Conservation (phyloP, 129 eudicot genomes). For the Escallonia rubra region DNA sequence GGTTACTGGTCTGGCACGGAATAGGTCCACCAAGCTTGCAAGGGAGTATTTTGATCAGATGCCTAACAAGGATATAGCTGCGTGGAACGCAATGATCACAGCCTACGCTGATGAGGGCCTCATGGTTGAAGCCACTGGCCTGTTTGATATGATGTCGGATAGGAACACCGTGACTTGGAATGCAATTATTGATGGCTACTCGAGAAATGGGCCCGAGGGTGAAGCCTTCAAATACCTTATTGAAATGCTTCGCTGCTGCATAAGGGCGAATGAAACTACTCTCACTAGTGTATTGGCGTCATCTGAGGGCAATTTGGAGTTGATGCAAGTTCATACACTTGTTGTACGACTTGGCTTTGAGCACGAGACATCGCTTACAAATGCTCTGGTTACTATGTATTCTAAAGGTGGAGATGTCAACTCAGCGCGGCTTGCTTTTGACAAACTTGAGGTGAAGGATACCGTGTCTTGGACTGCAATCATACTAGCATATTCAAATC, state of each 20-base stretch:
- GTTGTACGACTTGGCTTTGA: slow-evolving; percentile 26
- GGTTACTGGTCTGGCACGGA: slow-evolving; percentile 41
- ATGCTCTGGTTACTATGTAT: slow-evolving; percentile 42
- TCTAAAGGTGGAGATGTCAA: slow-evolving; percentile 39
- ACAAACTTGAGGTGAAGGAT: slow-evolving; percentile 36
- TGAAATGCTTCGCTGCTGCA: slow-evolving; percentile 25
- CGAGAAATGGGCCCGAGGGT: slow-evolving; percentile 19
- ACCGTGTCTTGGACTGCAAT: slow-evolving; percentile 45
- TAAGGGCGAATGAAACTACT: slow-evolving; percentile 34
- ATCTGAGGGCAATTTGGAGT: slow-evolving; percentile 22
- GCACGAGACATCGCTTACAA: slow-evolving; percentile 25
- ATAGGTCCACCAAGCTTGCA: slow-evolving; percentile 33
- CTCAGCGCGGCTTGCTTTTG: slow-evolving; percentile 32
- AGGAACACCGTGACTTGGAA: slow-evolving; percentile 36
- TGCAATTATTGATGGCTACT: slow-evolving; percentile 44
- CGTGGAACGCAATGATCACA: slow-evolving; percentile 58
- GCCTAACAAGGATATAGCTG: slow-evolving; percentile 47
- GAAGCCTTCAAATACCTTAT: slow-evolving; percentile 35
- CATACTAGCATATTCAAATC: slow-evolving; percentile 45
- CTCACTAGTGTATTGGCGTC: slow-evolving; percentile 33
- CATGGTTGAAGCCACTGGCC: slow-evolving; percentile 33
- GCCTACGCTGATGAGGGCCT: slow-evolving; percentile 34
- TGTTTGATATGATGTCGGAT: slow-evolving; percentile 27
- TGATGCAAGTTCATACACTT: slow-evolving; percentile 38
- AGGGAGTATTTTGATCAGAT: slow-evolving; percentile 38